Percentiles rank a stretch among this genome's conserved stretches.
Evolutionary conservation across 176 grass and related monocot species (phyloP).

Genomic region (Pontederia paniculata): DNA sequence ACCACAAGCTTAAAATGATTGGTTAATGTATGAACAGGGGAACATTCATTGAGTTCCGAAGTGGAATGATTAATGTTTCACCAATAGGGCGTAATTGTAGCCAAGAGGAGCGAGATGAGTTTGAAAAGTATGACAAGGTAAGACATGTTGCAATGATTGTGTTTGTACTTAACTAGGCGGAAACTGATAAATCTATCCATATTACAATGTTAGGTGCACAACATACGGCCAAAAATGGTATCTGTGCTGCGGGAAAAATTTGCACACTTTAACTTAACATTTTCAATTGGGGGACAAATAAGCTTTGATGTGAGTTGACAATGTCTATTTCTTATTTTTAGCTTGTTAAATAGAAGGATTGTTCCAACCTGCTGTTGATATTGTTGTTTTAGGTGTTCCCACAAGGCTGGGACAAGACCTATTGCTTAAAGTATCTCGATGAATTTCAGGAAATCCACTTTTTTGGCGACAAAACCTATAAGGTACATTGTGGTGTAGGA

Average conservation of each 20-base stretch:
- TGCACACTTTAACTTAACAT: constrained; percentile 74
- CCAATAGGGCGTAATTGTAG: constrained; percentile 92
- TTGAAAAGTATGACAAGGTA: constrained; percentile 86
- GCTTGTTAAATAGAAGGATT: constrained; percentile 1
- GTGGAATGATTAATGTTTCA: constrained; percentile 93
- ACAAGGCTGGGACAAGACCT: constrained; percentile 92
- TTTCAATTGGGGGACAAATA: constrained; percentile 93
- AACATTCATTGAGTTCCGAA: constrained; percentile 91
- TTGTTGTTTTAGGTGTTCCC: constrained; percentile 73
- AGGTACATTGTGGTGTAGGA: constrained; percentile 29
- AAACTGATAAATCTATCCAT: background rate
- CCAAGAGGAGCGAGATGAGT: constrained; percentile 89
- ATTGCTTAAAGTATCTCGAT: constrained; percentile 81
- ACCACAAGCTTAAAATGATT: background rate
- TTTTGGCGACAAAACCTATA: constrained; percentile 98
- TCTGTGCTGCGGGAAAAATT: constrained; percentile 90
- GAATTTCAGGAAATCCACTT: constrained; percentile 97
- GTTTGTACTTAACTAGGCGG: background rate
- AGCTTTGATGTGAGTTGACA: constrained; percentile 80
- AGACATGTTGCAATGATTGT: too few relatives aligned
- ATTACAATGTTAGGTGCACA: constrained; percentile 47
- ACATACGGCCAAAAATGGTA: constrained; percentile 79
- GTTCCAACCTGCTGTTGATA: constrained; percentile 9
- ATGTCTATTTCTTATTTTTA: background rate
- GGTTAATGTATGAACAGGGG: constrained; percentile 39